Base-by-base conservation (phyloP, 768 basidiomycete species). In the Naganishia onofrii region DNA sequence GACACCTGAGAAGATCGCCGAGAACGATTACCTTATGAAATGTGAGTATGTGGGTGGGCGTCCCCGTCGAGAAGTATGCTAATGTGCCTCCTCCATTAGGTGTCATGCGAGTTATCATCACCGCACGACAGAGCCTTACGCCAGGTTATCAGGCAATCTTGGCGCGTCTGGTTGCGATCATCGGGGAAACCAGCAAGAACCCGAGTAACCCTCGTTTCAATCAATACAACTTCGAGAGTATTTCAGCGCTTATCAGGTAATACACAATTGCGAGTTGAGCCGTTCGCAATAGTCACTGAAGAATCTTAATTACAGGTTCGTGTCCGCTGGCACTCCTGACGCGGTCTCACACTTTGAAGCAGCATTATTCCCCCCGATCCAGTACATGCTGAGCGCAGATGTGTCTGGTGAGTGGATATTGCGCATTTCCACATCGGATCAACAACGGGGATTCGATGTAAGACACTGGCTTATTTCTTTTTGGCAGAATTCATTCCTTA, bases 1-100 rank as follows among this genome's bases (percentile, higher is more conserved):
- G 2, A 90, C 90, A 3, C 88, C 96, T 0, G 91, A 96, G 79
- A 94, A 95, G 82, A 87, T 95, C 36, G 92, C 95, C 0, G 94
- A 97, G 79, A 99, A 99, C 74, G 95, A 98, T 80, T 90, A 96
- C 80, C 83, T 98, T 57, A 99, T 97, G 93, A 93, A 92, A 84
- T 94, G 95, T 94, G 73, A 56, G 88, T 81, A 28, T 15, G 12
- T 31, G 13, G 13, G 29, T 26, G 26, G 2, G 29, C 44, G 38
- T 7, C 28, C 23, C 23, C 57, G 23, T 10, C 21, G 42, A 42
- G 38, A 19, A 52, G 15, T 23, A 48, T 38, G 31, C 58, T 26
- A 13, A 19, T 26, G n/a, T 34, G 36, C 44, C 38, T 46, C 44
- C n/a, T 3, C 10, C 19, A 29, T 36, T n/a, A 97, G 95, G 92